These are phyloP conservation scores for Podospora fimiseda DNA, from an alignment of 495 filamentous ascomycete species.

Conservation along the genomic window DNA sequence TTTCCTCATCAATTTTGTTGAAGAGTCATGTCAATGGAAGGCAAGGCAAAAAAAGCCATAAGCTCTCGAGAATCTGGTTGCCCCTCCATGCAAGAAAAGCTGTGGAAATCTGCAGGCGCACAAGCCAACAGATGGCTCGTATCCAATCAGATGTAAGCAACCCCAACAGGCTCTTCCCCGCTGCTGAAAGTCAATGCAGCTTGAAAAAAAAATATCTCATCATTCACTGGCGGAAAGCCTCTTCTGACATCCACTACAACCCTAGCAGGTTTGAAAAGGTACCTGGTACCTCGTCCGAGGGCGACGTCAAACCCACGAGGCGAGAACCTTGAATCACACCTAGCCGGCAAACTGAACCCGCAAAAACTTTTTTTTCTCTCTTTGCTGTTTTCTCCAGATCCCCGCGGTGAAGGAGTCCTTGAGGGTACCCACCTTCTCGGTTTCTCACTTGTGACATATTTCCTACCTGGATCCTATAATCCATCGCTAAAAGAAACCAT, in stretches of 20 bases:
- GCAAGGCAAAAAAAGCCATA: background rate
- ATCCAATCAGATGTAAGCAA: conserved; percentile 14
- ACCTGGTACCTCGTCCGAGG: conserved; percentile 11
- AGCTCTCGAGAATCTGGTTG: background rate
- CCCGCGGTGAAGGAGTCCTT: conserved; percentile 15
- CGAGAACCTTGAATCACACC: conserved; percentile 15
- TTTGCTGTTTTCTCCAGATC: conserved; percentile 9
- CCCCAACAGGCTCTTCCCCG: conserved; percentile 9
- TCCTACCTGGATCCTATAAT: too few relatives aligned
- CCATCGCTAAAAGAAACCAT: conserved; percentile 12
- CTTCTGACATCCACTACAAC: background rate
- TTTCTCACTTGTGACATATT: conserved; percentile 3
- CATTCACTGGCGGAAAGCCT: conserved; percentile 8
- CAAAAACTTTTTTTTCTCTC: conserved; percentile 20
- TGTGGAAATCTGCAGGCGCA: conserved; percentile 8
- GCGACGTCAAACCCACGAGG: conserved; percentile 21
- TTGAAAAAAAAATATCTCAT: conserved; percentile 25
- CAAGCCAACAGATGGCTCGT: conserved; percentile 11
- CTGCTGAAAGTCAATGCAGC: conserved; percentile 9
- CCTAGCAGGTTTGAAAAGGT: conserved; percentile 3
- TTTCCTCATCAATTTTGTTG: background rate
- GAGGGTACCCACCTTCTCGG: background rate
- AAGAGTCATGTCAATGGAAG: background rate
- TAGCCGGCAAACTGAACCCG: conserved; percentile 1
- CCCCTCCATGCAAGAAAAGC: conserved; percentile 5